These are phyloP conservation scores for Aspergillus pseudonomiae DNA, from an alignment of 2,329 filamentous ascomycete species.

Conservation along the genomic window DNA sequence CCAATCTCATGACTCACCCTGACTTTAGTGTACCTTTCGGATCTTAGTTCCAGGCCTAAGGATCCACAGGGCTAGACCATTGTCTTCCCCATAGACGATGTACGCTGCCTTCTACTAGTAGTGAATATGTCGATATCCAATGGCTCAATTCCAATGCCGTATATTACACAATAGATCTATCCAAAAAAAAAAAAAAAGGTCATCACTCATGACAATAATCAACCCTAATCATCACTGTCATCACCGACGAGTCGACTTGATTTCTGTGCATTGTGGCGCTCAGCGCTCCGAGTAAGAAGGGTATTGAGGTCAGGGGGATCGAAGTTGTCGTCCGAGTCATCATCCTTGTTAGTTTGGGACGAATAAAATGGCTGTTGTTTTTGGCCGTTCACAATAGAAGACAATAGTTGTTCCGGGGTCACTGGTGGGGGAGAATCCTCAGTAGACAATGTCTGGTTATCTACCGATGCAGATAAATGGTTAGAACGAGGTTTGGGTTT, in stretches of 20 bases:
- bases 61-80: background rate
- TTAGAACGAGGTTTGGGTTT: background rate
- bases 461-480: background rate
- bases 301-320: constrained; percentile 33
- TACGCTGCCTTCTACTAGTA: background rate
- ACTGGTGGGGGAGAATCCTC: constrained; percentile 8
- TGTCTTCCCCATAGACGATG: background rate
- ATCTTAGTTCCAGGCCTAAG: background rate
- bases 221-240: constrained; percentile 31
- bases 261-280: constrained; percentile 21
- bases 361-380: constrained; percentile 22
- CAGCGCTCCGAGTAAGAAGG: constrained; percentile 24
- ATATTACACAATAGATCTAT: background rate
- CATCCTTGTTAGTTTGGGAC: constrained; percentile 23
- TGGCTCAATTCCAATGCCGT: background rate
- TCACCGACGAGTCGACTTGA: constrained; percentile 29
- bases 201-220: constrained; percentile 8
- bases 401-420: constrained; percentile 19
- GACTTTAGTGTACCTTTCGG: background rate
- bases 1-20: background rate
- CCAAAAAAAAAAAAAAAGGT: constrained; percentile 12
- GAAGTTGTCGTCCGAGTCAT: constrained; percentile 28
- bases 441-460: background rate
- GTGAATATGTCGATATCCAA: background rate
- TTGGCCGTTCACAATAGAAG: constrained; percentile 15